Evolutionary conservation across 106 monocot species (phyloP).

Genomic region (Amphibolis antarctica): DNA sequence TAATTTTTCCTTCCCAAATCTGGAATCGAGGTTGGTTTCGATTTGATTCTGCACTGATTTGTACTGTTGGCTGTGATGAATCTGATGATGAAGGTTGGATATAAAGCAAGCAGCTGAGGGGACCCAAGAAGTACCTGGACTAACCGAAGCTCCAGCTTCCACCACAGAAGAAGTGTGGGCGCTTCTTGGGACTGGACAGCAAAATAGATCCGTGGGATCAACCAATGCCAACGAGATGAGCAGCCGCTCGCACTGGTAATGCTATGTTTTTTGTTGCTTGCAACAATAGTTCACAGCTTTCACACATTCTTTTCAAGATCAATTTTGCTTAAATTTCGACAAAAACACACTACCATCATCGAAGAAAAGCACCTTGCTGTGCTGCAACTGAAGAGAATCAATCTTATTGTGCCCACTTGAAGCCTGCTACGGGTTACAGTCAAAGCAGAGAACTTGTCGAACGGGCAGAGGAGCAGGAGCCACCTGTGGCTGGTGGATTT

Average conservation of each 20-base stretch:
- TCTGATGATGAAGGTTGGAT: conserved; percentile 49
- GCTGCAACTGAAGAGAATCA: too few species aligned
- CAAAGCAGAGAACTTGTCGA: conserved; percentile 52
- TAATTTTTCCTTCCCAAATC: too few species aligned
- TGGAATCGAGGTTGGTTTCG: too few species aligned
- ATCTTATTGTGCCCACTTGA: too few species aligned
- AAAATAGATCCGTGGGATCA: conserved; percentile 80
- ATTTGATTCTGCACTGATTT: not conserved
- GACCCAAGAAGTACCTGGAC: conserved; percentile 79
- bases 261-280: conserved; percentile 4
- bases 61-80: not conserved
- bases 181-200: conserved; percentile 50
- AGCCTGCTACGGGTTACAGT: conserved; percentile 78
- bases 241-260: conserved; percentile 97
- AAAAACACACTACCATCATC: too few species aligned
- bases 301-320: too few species aligned
- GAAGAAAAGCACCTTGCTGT: too few species aligned
- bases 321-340: too few species aligned
- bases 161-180: conserved; percentile 64
- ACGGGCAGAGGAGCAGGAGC: conserved; percentile 45
- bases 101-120: conserved; percentile 81
- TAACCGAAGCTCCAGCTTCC: conserved; percentile 45
- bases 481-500: conserved; percentile 92
- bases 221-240: conserved; percentile 91
- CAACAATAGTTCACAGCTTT: too few species aligned